These are phyloP conservation scores for Xerocomellus dryophilus DNA, from an alignment of 768 basidiomycete genomes.

Conservation along the genomic window DNA sequence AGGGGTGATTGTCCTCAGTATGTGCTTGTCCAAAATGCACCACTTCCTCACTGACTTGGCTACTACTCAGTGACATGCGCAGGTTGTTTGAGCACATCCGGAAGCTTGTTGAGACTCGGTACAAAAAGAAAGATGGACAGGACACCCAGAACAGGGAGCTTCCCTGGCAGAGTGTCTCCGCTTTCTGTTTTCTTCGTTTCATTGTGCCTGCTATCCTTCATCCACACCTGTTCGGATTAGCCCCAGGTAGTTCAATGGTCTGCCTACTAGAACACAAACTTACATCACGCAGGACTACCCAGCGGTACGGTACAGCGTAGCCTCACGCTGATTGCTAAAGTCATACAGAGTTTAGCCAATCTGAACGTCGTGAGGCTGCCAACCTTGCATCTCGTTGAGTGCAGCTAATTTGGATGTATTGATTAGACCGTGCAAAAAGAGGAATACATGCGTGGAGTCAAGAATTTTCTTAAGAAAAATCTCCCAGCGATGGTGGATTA, in stretches of 20 bases:
- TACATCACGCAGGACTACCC: slow-evolving; percentile 55
- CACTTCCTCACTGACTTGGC: slow-evolving; percentile 2
- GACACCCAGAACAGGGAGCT: slow-evolving; percentile 51
- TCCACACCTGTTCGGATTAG: slow-evolving; percentile 80
- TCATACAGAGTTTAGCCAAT: slow-evolving; percentile 87
- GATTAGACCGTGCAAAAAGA: slow-evolving; percentile 65
- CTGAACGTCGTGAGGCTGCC: slow-evolving; percentile 58
- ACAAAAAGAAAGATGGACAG: slow-evolving; percentile 39
- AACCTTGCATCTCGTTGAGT: neutral
- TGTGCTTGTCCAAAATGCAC: slow-evolving; percentile 28
- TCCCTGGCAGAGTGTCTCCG: slow-evolving; percentile 81
- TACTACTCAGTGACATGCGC: slow-evolving; percentile 61
- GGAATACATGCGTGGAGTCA: slow-evolving; percentile 76
- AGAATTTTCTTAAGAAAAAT: slow-evolving; percentile 66
- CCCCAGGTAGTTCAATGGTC: slow-evolving; percentile 49
- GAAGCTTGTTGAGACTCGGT: slow-evolving; percentile 66
- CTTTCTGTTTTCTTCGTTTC: slow-evolving; percentile 87
- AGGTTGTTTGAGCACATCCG: slow-evolving; percentile 67
- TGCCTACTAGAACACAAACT: slow-evolving; percentile 4
- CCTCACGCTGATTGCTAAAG: slow-evolving; percentile 81
- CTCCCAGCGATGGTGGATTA: slow-evolving; percentile 76
- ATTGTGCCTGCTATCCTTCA: slow-evolving; percentile 89
- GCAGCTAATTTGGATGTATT: slow-evolving; percentile 1
- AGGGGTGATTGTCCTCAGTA: slow-evolving; percentile 73
- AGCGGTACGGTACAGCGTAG: slow-evolving; percentile 68